Evolutionary conservation across 306 rosid species (phyloP), one percentile per base, ranked within the genome.

Genomic region (Rosa rugosa): DNA sequence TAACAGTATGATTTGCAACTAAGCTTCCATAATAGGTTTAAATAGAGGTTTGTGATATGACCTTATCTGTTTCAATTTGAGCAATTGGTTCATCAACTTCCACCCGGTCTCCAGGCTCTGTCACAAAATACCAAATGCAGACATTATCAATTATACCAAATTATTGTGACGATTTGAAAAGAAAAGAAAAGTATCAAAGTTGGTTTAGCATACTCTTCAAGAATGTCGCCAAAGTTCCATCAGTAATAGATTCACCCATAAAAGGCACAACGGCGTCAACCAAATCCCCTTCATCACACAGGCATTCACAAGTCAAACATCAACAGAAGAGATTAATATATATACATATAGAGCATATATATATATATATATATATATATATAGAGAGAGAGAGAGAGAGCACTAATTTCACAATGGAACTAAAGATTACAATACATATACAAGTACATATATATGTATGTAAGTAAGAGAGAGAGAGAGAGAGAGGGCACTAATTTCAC

Each of bases 11-110:
- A 5, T 36, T 73, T 71, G 38, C 56, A 66, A 79, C 80, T 10
- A 81, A 77, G 66, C 77, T 22, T 78, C 51, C 22, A 13, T 64
- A 69, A 84, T 36, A 77, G 20, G 49, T 46, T 85, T 51, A 72
- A 47, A 81, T 34, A 41, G 46, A 79, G 77, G 25, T 69, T 73
- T 47, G 66, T 60, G 27, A 63, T 20, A 72, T 49, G 79, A 92
- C 96, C 97, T 90, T 92, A 84, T 92, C 97, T 41, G 97, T 92
- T 83, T 90, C 97, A 69, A 92, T 88, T 76, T 92, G 93, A 86
- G 97, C 96, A 84, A 92, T 89, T 47, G 93, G 87, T 78, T 92
- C 97, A 68, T 92, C 97, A 79, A 83, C 77, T 85, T 81, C 87
- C 72, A 92, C 97, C 65, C 85, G 78, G 82, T 92, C 96, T 67